Evolutionary conservation across 2,329 filamentous ascomycete genomes (phyloP), one percentile per base, ranked within the genome.

Genomic region (Tothia fuscella): DNA sequence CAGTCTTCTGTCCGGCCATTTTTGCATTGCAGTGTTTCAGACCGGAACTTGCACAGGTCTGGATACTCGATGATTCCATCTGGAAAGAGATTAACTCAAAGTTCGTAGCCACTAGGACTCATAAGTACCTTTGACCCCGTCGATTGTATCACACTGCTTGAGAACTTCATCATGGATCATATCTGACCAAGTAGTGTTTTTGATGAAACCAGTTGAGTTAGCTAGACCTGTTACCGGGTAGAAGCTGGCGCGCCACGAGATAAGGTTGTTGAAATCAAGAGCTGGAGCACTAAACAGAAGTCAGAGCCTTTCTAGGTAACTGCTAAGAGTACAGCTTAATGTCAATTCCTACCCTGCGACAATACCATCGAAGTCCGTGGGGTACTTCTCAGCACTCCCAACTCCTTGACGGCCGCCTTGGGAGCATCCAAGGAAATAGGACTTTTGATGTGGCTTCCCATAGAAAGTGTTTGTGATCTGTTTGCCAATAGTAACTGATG

Each of bases 1-100:
- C 42, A 45, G 22, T 26, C 26, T 4, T 7, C 79, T 61, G 88
- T 81, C 60, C 93, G 77, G 67, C 91, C 96, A 56, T 74, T 70
- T 53, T 93, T 81, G 67, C 91, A 96, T 63, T 80, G 86, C 69
- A 96, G 80, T 42, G 86, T 88, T 51, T 34, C 30, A 13, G 65
- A 62, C 25, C 59, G 51, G 49, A 66, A 67, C 14, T 58, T 47
- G 54, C 67, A 70, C 9, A 60, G 53, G 6, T 56, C 56, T 2
- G 66, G 60, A 47, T 66, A 62, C 47, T 68, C 66, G 20, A 71
- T 53, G 41, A 71, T 63, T 6, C 65, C 66, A 50, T 74, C 70
- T n/a, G n/a, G n/a, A n/a, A n/a, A n/a, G n/a, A n/a, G n/a, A n/a
- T n/a, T n/a, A n/a, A n/a, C n/a, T n/a, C n/a, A n/a, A n/a, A n/a